Evolutionary conservation across 805 yeast species (phyloP), one percentile per base, ranked within the genome.

Genomic region (Danielia reshetovae): DNA sequence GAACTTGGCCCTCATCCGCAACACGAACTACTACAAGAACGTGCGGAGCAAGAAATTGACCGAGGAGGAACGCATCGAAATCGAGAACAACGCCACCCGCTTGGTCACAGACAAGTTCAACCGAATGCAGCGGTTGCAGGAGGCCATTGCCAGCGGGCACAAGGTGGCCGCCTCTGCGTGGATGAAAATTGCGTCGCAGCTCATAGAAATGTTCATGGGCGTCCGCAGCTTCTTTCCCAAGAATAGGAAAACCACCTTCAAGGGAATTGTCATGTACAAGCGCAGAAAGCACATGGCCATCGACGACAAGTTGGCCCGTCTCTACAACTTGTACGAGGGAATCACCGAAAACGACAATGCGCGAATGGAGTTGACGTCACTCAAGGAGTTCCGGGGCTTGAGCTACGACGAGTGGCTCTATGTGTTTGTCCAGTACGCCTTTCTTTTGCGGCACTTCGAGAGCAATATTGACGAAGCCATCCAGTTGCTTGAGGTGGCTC

Each of bases 321-420:
- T 86, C 35, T 74, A 79, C 7, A 71, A 78, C 44, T 62, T 85
- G 30, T 76, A 79, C 40, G 83, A 80, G 46, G 89, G 67, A 53
- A 66, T 65, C 42, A 49, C 52, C n/a, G 51, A 46, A 12, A 57
- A 52, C 13, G 62, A 55, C 22, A 47, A 45, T 24, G 38, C 62
- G 2, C 35, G 66, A 26, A 57, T 52, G 36, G 60, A 60, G 43
- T 50, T 58, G 48, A 72, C 79, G 0, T 73, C 85, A 0, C 70
- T 71, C 9, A 65, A 68, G 1, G 80, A 74, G 48, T 85, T 83
- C 51, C 69, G 95, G 38, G 96, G 96, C 0, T 60, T 88, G 14
- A 62, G 70, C 3, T 85, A 85, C 55, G 84, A 82, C 24, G 73
- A 73, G 24, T 93, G 98, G 98, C 87, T 87, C 56, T 78, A 75